phyloP scores from a whole-genome alignment of 768 basidiomycete species.

The Agrocybe praecox region DNA sequence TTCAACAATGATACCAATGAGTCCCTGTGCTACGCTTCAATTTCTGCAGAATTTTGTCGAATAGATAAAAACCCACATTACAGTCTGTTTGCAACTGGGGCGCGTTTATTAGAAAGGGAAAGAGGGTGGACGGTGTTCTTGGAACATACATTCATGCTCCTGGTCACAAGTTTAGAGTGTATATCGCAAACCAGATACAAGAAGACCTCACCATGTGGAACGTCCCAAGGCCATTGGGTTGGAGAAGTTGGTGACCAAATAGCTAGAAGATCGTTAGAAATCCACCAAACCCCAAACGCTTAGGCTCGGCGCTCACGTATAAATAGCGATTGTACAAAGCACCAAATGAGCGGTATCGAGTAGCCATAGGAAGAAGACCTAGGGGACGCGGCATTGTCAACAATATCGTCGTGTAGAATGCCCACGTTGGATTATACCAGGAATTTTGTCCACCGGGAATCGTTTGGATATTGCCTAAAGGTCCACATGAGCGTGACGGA shows the following conservation, averaged over 20 bases:
- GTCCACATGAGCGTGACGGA: neutral
- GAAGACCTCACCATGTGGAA: slow-evolving; percentile 41
- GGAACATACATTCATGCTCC: slow-evolving; percentile 44
- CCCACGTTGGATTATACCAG: slow-evolving; percentile 31
- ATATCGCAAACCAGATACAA: neutral
- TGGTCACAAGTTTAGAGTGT: slow-evolving; percentile 11
- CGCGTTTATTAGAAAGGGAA: neutral
- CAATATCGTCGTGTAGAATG: neutral
- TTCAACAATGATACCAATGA: slow-evolving; percentile 53
- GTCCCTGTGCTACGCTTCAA: slow-evolving; percentile 31
- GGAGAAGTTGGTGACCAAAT: slow-evolving; percentile 46
- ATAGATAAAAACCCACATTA: slow-evolving; percentile 31
- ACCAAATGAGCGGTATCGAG: slow-evolving; percentile 47
- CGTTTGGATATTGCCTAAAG: slow-evolving; percentile 41
- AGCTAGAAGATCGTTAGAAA: slow-evolving; percentile 29
- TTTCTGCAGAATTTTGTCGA: neutral
- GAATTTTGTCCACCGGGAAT: slow-evolving; percentile 38
- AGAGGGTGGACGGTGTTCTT: neutral
- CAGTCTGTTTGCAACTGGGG: slow-evolving; percentile 55
- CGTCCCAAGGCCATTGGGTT: slow-evolving; percentile 36
- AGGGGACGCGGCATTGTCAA: neutral
- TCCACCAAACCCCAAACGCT: neutral
- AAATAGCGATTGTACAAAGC: slow-evolving; percentile 46
- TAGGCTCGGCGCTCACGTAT: slow-evolving; percentile 36
- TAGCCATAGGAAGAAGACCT: slow-evolving; percentile 42